phyloP scores from a whole-genome alignment of 78 protist species.

The Blattamonas nauphoetae region DNA sequence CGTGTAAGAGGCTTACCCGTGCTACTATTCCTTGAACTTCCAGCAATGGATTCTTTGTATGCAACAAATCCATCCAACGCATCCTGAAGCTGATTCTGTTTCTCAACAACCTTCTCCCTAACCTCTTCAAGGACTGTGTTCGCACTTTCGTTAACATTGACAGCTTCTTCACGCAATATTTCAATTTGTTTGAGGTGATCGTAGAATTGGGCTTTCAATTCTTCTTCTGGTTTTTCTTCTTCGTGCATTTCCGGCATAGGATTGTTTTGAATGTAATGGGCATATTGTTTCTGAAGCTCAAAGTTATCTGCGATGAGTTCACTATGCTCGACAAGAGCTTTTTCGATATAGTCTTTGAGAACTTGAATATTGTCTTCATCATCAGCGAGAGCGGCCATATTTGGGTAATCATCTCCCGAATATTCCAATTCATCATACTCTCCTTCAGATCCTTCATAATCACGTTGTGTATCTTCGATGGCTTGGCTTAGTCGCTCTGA shows the following conservation, averaged over 20 bases:
- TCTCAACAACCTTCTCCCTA: background rate
- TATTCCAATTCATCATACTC: background rate
- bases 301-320: background rate
- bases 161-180: background rate
- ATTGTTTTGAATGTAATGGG: background rate
- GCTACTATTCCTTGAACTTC: background rate
- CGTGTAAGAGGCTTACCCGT: background rate
- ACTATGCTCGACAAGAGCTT: background rate
- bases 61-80: background rate
- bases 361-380: background rate
- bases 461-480: no score
- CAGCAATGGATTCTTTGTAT: background rate
- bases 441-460: background rate
- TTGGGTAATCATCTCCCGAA: background rate
- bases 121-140: background rate
- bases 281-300: background rate
- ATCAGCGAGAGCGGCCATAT: background rate
- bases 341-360: background rate
- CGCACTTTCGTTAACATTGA: background rate
- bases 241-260: background rate
- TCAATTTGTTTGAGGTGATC: background rate
- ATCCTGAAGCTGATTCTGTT: background rate
- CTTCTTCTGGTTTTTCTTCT: conserved; percentile 1
- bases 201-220: background rate
- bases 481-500: no score